Conservation (phyloP, 306 rosid genomes). For the Nissolia schottii region DNA sequence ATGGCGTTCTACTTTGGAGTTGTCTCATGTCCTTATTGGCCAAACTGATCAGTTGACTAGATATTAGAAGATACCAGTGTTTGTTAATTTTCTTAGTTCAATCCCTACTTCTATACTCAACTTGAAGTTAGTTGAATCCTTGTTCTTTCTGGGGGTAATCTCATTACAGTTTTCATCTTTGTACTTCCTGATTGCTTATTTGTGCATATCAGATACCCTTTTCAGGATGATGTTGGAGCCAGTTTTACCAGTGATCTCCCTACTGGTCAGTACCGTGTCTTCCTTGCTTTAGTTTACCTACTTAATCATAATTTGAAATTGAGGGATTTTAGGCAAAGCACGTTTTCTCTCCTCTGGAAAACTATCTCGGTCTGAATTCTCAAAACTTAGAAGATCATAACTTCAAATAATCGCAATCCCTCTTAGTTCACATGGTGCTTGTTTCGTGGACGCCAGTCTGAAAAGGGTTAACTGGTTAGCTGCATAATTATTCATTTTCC, state of each 20-base stretch:
- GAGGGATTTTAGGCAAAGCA: constrained; percentile 5
- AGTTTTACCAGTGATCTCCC: constrained; percentile 53
- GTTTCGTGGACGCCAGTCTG: constrained; percentile 11
- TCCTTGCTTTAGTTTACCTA: constrained; percentile 27
- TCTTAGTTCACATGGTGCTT: background rate
- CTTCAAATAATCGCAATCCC: constrained; percentile 10
- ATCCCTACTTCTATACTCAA: constrained; percentile 13
- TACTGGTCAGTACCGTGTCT: constrained; percentile 60
- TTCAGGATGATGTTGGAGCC: constrained; percentile 77
- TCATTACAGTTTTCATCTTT: constrained; percentile 32
- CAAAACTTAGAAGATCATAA: background rate
- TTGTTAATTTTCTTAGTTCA: constrained; percentile 3
- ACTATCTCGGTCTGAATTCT: background rate
- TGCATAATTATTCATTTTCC: constrained; percentile 4
- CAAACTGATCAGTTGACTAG: constrained; percentile 14
- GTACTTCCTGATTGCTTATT: constrained; percentile 42
- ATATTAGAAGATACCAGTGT: background rate
- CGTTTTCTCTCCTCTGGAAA: constrained; percentile 8
- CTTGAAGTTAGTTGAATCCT: constrained; percentile 22
- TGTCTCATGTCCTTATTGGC: background rate
- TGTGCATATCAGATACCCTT: constrained; percentile 58
- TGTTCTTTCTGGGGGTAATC: constrained; percentile 31
- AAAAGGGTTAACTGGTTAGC: constrained; percentile 24
- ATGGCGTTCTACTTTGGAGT: background rate
- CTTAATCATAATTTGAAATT: constrained; percentile 16